Evolutionary conservation across 345 rosid genomes (phyloP).

Genomic region (Bruguiera gymnorhiza): DNA sequence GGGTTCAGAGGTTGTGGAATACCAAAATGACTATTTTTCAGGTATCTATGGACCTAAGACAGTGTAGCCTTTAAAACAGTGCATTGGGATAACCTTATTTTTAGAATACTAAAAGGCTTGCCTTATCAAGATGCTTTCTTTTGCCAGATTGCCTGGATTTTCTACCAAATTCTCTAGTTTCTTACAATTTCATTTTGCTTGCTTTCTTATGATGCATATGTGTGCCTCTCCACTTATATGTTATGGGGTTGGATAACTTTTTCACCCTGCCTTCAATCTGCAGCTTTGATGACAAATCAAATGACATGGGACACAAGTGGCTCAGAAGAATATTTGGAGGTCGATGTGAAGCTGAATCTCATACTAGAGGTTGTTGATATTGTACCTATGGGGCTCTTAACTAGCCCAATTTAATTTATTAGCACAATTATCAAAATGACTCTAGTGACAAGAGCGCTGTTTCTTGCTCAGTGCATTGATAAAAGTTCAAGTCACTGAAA

Average conservation of each 20-base stretch:
- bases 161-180: not conserved
- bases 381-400: constrained; percentile 3
- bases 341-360: constrained; percentile 60
- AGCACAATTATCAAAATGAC: not conserved
- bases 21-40: constrained; percentile 66
- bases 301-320: constrained; percentile 61
- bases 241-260: not conserved
- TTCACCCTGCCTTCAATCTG: constrained; percentile 15
- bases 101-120: not conserved
- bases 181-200: not conserved
- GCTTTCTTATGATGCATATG: too few species aligned
- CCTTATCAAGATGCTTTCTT: not conserved
- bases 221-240: not conserved
- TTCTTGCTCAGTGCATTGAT: too few species aligned
- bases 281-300: constrained; percentile 70
- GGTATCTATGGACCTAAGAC: constrained; percentile 31
- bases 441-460: not conserved
- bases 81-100: not conserved
- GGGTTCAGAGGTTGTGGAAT: constrained; percentile 68
- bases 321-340: constrained; percentile 65
- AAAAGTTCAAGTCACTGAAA: too few species aligned
- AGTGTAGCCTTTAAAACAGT: too few species aligned
- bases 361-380: constrained; percentile 57
- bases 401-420: not conserved
- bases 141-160: not conserved